Percentiles rank a stretch among this genome's conserved stretches.
These are phyloP conservation scores for Rhizophora apiculata DNA, from an alignment of 345 rosid genomes.

Conservation along the genomic window DNA sequence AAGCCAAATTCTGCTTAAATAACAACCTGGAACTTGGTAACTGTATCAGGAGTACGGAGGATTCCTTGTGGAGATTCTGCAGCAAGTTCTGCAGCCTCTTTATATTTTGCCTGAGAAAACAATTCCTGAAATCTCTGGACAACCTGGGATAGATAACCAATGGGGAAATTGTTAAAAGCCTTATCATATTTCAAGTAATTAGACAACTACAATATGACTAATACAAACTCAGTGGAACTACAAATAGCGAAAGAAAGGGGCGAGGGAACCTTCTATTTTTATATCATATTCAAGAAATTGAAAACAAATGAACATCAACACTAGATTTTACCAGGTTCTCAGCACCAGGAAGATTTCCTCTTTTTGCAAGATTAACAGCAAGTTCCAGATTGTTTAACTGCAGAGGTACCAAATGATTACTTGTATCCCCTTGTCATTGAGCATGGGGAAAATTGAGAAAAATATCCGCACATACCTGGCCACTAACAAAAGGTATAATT, in stretches of 20 bases:
- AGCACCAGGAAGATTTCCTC: conserved; percentile 99
- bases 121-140: conserved; percentile 93
- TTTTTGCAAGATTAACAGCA: conserved; percentile 91
- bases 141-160: conserved; percentile 47
- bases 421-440: neutral
- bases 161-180: neutral
- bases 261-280: too few relatives aligned
- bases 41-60: conserved; percentile 91
- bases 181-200: neutral
- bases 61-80: conserved; percentile 97
- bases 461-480: conserved; percentile 55
- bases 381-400: conserved; percentile 95
- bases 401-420: conserved; percentile 1
- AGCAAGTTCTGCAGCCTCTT: conserved; percentile 99
- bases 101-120: conserved; percentile 91
- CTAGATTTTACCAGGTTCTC: conserved; percentile 69
- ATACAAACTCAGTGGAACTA: neutral
- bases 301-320: neutral
- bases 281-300: neutral
- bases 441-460: neutral
- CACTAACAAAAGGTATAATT: conserved; percentile 86
- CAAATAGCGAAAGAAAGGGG: neutral
- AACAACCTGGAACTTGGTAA: conserved; percentile 86
- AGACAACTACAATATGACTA: neutral
- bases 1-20: neutral